Conservation (phyloP, 1,139 yeast genomes). For the Yamadazyma diddensiae region DNA sequence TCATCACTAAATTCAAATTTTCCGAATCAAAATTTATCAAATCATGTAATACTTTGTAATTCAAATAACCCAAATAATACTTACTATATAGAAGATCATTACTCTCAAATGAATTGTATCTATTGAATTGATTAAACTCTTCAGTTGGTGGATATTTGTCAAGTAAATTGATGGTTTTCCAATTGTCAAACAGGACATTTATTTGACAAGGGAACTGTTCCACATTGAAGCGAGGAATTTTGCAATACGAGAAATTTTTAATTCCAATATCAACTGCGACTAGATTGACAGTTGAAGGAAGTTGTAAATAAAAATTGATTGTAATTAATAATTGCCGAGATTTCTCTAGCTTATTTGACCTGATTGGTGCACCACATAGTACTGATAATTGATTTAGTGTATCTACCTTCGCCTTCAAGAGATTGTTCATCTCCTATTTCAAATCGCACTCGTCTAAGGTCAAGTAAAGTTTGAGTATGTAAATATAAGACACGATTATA, state of each 20-base stretch:
- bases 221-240: constrained; percentile 16
- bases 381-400: constrained; percentile 29
- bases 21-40: constrained; percentile 9
- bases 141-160: constrained; percentile 10
- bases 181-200: constrained; percentile 14
- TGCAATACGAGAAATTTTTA: constrained; percentile 42
- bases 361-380: constrained; percentile 31
- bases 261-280: constrained; percentile 40
- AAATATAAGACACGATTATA: too few relatives aligned
- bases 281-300: constrained; percentile 19
- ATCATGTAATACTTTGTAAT: constrained; percentile 19
- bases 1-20: constrained; percentile 23
- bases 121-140: constrained; percentile 7
- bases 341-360: constrained; percentile 25
- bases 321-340: constrained; percentile 23
- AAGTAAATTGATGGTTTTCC: constrained; percentile 30
- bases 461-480: too few relatives aligned
- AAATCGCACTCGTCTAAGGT: too few relatives aligned
- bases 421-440: constrained; percentile 9
- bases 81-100: constrained; percentile 21
- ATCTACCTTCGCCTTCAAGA: constrained; percentile 10
- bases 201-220: constrained; percentile 2
- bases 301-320: constrained; percentile 16
- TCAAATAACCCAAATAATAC: constrained; percentile 25
- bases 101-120: constrained; percentile 7